Percentiles rank a stretch among this genome's conserved stretches.
Conservation (phyloP, 164 flowering plant species). For the Sedum album region DNA sequence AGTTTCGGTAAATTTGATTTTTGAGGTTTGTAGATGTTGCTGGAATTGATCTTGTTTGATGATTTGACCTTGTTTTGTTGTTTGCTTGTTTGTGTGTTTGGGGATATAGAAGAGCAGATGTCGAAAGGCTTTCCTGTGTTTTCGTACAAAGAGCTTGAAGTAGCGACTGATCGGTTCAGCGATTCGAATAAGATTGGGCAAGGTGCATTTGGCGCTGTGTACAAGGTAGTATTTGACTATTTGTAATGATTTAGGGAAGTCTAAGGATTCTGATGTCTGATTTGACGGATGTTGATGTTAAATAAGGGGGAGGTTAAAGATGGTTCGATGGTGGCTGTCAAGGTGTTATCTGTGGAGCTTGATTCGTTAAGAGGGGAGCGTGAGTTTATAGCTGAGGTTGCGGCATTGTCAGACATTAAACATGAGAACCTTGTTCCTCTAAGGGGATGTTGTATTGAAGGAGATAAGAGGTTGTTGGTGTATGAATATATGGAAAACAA, state of each 20-base stretch:
- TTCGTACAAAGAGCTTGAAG: conserved; percentile 1
- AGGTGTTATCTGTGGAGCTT: conserved; percentile 39
- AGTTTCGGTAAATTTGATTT: background rate
- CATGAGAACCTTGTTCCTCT: conserved; percentile 47
- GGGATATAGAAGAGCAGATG: background rate
- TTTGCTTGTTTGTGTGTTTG: background rate
- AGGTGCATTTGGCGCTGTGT: conserved; percentile 8
- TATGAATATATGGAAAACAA: conserved; percentile 59
- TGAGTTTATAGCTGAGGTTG: conserved; percentile 45
- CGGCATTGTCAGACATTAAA: conserved; percentile 31
- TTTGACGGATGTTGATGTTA: background rate
- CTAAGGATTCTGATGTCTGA: too few relatives aligned
- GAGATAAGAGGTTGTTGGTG: conserved; percentile 35
- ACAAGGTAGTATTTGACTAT: background rate
- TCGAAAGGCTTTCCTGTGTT: conserved; percentile 1
- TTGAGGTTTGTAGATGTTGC: background rate
- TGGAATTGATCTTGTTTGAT: background rate
- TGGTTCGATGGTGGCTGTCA: conserved; percentile 40
- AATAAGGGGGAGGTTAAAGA: conserved; percentile 37
- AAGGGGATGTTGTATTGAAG: conserved; percentile 44
- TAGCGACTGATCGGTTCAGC: background rate
- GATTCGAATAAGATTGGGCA: background rate
- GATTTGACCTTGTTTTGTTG: too few relatives aligned
- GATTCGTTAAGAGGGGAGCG: conserved; percentile 51
- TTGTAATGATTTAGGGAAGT: background rate